phyloP scores from a whole-genome alignment of 2,329 filamentous ascomycete genomes.

The Orbilia quercus region DNA sequence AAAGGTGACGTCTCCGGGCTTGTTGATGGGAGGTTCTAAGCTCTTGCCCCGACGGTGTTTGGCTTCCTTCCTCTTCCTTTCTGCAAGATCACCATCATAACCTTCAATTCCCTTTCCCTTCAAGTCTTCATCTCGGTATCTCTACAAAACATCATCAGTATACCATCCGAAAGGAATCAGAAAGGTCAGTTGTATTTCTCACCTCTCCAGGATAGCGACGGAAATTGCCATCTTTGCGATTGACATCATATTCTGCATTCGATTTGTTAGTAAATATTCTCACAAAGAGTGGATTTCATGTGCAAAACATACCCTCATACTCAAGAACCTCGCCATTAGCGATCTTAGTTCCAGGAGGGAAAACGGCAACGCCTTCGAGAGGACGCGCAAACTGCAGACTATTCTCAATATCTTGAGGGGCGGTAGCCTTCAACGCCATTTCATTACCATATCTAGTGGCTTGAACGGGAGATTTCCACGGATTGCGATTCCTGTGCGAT shows the following conservation, averaged over 20 bases:
- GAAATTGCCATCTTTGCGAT: slow-evolving; percentile 52
- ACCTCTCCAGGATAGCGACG: slow-evolving; percentile 47
- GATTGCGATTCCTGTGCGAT: slow-evolving; percentile 50
- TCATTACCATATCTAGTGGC: slow-evolving; percentile 55
- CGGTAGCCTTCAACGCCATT: slow-evolving; percentile 53
- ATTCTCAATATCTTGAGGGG: slow-evolving; percentile 51
- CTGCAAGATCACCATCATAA: slow-evolving; percentile 52
- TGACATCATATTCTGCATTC: slow-evolving; percentile 48
- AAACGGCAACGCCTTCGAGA: slow-evolving; percentile 54
- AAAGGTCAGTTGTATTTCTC: background rate
- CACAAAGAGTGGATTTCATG: background rate
- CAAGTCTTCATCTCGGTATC: slow-evolving; percentile 54
- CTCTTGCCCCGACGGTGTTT: slow-evolving; percentile 46
- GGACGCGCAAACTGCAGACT: slow-evolving; percentile 52
- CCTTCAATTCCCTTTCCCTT: slow-evolving; percentile 55
- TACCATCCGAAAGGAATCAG: background rate
- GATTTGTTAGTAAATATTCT: background rate
- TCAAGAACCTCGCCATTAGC: slow-evolving; percentile 36
- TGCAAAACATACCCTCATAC: slow-evolving; percentile 45
- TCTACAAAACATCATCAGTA: slow-evolving; percentile 26
- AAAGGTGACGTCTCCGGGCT: slow-evolving; percentile 7
- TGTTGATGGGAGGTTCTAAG: slow-evolving; percentile 14
- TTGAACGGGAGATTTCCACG: slow-evolving; percentile 46
- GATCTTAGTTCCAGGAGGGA: slow-evolving; percentile 52
- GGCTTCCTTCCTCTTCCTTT: slow-evolving; percentile 41